These are phyloP conservation scores for Metschnikowia aberdeeniae DNA, from an alignment of 805 yeast species.

Conservation along the genomic window DNA sequence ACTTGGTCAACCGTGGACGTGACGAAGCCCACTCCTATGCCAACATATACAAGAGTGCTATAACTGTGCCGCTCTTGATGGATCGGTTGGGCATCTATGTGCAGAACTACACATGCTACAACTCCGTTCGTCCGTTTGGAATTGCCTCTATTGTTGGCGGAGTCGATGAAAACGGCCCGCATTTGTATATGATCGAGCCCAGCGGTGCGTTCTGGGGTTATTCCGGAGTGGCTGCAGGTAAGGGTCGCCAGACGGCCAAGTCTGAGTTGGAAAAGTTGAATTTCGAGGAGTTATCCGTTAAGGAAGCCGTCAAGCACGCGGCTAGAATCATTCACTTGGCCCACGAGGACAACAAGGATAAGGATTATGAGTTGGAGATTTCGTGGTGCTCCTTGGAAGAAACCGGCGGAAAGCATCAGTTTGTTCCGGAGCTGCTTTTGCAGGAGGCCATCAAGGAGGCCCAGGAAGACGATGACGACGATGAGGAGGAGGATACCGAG, in stretches of 20 bases:
- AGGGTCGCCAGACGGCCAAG: slow-evolving; percentile 97
- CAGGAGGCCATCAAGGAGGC: slow-evolving; percentile 84
- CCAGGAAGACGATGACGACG: slow-evolving; percentile 77
- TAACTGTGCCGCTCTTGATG: slow-evolving; percentile 76
- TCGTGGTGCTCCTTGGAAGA: slow-evolving; percentile 79
- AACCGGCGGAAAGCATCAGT: slow-evolving; percentile 75
- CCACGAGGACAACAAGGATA: slow-evolving; percentile 96
- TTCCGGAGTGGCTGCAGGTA: slow-evolving; percentile 95
- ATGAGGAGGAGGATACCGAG: slow-evolving; percentile 50
- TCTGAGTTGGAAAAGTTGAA: slow-evolving; percentile 91
- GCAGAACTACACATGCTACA: slow-evolving; percentile 92
- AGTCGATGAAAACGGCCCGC: slow-evolving; percentile 84
- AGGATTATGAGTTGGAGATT: slow-evolving; percentile 92
- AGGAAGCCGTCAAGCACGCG: slow-evolving; percentile 88
- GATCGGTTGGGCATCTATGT: slow-evolving; percentile 87
- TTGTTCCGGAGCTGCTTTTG: slow-evolving; percentile 73
- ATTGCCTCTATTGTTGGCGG: slow-evolving; percentile 92
- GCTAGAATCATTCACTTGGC: slow-evolving; percentile 91
- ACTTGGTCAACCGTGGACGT: slow-evolving; percentile 85
- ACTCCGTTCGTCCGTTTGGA: slow-evolving; percentile 97
- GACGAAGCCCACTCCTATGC: slow-evolving; percentile 84
- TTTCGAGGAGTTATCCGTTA: slow-evolving; percentile 60
- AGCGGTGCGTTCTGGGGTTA: slow-evolving; percentile 98
- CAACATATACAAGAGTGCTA: slow-evolving; percentile 67
- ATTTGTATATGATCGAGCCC: slow-evolving; percentile 95